A percentile compares a stretch with the other conserved stretches of the same genome.
Evolutionary conservation across 164 flowering plant species (phyloP).

Genomic region (Kalanchoe fedtschenkoi): DNA sequence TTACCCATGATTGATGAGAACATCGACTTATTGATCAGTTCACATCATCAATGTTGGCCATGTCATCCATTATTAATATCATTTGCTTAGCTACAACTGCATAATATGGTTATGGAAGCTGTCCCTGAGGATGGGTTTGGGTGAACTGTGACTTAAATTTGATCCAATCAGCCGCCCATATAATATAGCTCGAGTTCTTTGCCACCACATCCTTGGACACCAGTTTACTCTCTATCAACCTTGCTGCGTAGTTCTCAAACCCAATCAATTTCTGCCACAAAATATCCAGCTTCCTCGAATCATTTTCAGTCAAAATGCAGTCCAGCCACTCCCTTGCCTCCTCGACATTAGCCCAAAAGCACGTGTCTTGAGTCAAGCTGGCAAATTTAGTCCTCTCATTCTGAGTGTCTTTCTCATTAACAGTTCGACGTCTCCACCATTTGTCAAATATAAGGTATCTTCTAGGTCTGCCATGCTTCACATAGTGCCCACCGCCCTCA

Average conservation of each 20-base stretch:
- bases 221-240: constrained; percentile 44
- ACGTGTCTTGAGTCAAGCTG: constrained; percentile 63
- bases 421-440: constrained; percentile 49
- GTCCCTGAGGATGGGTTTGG: constrained; percentile 17
- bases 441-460: constrained; percentile 51
- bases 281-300: constrained; percentile 11
- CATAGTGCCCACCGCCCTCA: constrained; percentile 60
- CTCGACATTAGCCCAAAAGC: constrained; percentile 81
- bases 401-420: constrained; percentile 11
- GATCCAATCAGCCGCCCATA: constrained; percentile 34
- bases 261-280: constrained; percentile 30
- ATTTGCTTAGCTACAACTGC: no score
- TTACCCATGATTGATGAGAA: no score
- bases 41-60: no score
- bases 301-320: constrained; percentile 21
- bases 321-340: constrained; percentile 52
- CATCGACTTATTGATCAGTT: no score
- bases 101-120: not conserved
- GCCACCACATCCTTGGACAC: constrained; percentile 68
- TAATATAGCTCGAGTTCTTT: constrained; percentile 48
- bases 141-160: constrained; percentile 21
- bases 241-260: constrained; percentile 41
- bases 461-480: constrained; percentile 42
- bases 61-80: no score
- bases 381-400: constrained; percentile 43